Conservation (phyloP, 2,329 filamentous ascomycete genomes). For the Stagonosporopsis vannaccii region DNA sequence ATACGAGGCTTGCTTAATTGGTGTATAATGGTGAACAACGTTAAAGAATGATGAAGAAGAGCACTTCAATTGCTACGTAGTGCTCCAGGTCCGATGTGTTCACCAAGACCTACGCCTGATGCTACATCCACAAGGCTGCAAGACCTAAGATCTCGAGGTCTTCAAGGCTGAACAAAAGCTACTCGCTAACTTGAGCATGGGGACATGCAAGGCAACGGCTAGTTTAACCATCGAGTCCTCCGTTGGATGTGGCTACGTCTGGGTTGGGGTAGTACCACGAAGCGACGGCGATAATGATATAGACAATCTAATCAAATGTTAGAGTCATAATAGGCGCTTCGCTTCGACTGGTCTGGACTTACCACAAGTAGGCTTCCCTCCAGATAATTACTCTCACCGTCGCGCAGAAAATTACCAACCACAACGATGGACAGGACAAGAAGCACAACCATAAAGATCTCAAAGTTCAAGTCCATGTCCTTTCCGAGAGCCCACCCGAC, state of each 20-base stretch:
- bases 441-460: slow-evolving; percentile 84
- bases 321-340: background rate
- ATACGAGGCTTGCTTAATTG: background rate
- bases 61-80: background rate
- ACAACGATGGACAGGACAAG: slow-evolving; percentile 85
- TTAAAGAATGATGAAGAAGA: slow-evolving; percentile 12
- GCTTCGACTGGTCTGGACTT: slow-evolving; percentile 8
- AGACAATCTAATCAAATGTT: slow-evolving; percentile 57
- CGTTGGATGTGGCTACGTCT: slow-evolving; percentile 43
- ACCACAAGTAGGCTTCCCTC: slow-evolving; percentile 80
- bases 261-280: slow-evolving; percentile 69
- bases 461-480: slow-evolving; percentile 82
- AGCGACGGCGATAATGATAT: slow-evolving; percentile 67
- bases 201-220: background rate
- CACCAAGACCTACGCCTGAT: background rate
- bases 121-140: background rate
- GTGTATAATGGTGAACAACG: slow-evolving; percentile 15
- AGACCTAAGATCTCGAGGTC: background rate
- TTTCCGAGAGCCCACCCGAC: slow-evolving; percentile 79
- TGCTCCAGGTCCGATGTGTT: background rate
- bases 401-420: slow-evolving; percentile 84
- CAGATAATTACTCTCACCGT: slow-evolving; percentile 89
- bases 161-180: background rate
- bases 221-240: slow-evolving; percentile 13
- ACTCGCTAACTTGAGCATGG: background rate